A percentile compares a stretch with the other conserved stretches of the same genome.
These are phyloP conservation scores for Patellaria atrata DNA, from an alignment of 495 filamentous ascomycete species.

Conservation along the genomic window DNA sequence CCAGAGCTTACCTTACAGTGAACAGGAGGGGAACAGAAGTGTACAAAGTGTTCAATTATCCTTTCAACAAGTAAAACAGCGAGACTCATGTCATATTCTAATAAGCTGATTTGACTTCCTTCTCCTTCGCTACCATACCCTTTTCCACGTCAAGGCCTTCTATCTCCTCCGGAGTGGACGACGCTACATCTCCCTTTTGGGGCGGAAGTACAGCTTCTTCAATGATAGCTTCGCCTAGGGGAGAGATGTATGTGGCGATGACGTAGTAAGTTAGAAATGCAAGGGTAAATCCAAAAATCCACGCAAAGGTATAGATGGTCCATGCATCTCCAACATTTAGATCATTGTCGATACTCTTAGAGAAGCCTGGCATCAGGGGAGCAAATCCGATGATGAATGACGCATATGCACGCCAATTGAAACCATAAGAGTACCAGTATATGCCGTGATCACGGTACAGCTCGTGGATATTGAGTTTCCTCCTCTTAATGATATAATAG, in stretches of 20 bases:
- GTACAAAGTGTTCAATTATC: too few species aligned
- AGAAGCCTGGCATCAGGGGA: conserved; percentile 31
- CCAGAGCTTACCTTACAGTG: too few species aligned
- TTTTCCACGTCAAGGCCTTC: conserved; percentile 12
- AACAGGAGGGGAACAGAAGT: too few species aligned
- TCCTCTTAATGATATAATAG: conserved; percentile 30
- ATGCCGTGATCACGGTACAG: conserved; percentile 29
- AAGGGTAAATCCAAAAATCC: conserved; percentile 27
- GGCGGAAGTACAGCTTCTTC: conserved; percentile 30
- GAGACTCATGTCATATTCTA: too few species aligned
- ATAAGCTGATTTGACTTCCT: too few species aligned
- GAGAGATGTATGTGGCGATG: conserved; percentile 28
- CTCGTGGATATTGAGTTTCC: conserved; percentile 25
- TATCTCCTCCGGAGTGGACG: conserved; percentile 12
- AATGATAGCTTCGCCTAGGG: conserved; percentile 22
- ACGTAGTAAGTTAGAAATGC: conserved; percentile 26
- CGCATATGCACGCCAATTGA: conserved; percentile 29
- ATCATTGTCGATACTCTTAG: conserved; percentile 20
- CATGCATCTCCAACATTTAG: conserved; percentile 29
- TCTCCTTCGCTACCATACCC: conserved; percentile 10
- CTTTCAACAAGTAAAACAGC: too few species aligned
- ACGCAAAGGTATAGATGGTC: conserved; percentile 29
- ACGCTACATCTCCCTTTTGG: conserved; percentile 24
- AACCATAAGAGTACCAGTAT: conserved; percentile 32
- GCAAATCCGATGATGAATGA: conserved; percentile 30